Percentiles rank a stretch among this genome's conserved stretches.
Evolutionary conservation across 306 rosid genomes (phyloP).

Genomic region (Hylodesmum podocarpum): DNA sequence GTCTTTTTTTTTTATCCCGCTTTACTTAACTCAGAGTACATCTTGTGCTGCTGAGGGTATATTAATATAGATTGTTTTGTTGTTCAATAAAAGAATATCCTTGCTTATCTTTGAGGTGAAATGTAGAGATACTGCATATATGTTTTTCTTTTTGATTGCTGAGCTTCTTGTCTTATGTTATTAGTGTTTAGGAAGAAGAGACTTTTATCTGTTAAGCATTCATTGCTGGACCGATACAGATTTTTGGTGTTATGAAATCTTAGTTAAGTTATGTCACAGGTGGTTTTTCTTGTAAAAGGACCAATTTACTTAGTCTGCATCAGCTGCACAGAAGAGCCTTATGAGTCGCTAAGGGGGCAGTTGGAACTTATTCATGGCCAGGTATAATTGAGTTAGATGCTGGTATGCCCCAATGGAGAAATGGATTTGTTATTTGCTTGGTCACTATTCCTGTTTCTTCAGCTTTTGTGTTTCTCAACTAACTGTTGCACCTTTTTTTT

Average conservation of each 20-base stretch:
- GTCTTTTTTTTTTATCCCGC: too few species aligned
- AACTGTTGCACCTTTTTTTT: background rate
- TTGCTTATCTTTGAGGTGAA: slow-evolving; percentile 9
- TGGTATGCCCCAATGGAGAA: background rate
- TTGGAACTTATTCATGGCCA: slow-evolving; percentile 89
- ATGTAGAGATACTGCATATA: background rate
- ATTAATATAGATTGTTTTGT: too few species aligned
- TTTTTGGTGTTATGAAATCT: background rate
- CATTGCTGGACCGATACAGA: background rate
- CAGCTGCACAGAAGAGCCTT: slow-evolving; percentile 95
- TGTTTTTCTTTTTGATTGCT: slow-evolving; percentile 21
- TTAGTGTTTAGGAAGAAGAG: background rate
- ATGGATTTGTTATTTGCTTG: slow-evolving; percentile 18
- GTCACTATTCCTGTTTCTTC: slow-evolving; percentile 6
- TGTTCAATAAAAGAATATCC: too few species aligned
- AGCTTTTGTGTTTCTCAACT: slow-evolving; percentile 11
- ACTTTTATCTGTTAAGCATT: background rate
- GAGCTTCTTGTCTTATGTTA: slow-evolving; percentile 18
- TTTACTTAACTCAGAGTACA: too few species aligned
- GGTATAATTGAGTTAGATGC: slow-evolving; percentile 54
- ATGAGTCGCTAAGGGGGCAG: slow-evolving; percentile 77
- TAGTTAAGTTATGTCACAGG: slow-evolving; percentile 47
- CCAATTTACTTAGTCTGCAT: slow-evolving; percentile 96
- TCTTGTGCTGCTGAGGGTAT: too few species aligned
- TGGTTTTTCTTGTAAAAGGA: slow-evolving; percentile 93